phyloP scores from a whole-genome alignment of 306 rosid genomes.

The Quercus parvula region DNA sequence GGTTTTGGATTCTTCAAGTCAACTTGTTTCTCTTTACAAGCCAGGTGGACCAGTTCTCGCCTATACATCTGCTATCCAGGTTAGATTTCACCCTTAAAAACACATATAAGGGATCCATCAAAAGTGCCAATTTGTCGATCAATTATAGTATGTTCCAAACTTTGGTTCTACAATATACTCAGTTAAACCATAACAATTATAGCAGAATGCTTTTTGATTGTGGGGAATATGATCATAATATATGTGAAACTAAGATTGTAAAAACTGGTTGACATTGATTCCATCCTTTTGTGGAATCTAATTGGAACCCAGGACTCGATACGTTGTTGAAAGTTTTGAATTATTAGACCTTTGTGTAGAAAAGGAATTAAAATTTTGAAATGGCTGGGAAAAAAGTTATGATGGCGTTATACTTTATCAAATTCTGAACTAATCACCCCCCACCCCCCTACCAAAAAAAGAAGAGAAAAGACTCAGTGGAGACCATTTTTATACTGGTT shows the following conservation, averaged over 20 bases:
- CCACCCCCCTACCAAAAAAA: not conserved
- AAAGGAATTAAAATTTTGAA: not conserved
- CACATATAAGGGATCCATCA: slow-evolving; percentile 8
- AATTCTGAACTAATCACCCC: no score
- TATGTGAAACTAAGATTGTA: not conserved
- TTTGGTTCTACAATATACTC: not conserved
- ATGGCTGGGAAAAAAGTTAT: not conserved
- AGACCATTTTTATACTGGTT: not conserved
- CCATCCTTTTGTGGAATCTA: not conserved
- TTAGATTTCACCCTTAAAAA: slow-evolving; percentile 26
- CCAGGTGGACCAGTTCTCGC: slow-evolving; percentile 89
- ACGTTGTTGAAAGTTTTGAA: not conserved
- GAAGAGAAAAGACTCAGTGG: not conserved
- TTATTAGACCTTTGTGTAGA: not conserved
- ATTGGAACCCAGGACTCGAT: not conserved
- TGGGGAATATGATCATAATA: not conserved
- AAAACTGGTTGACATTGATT: not conserved
- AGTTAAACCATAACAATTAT: not conserved
- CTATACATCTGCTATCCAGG: slow-evolving; percentile 73
- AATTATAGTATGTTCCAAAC: not conserved
- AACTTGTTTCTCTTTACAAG: slow-evolving; percentile 78
- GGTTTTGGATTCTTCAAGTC: slow-evolving; percentile 76
- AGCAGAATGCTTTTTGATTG: not conserved
- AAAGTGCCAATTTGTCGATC: not conserved
- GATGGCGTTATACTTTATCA: not conserved